These are phyloP conservation scores for Picochlorum sp. DNA, from an alignment of 139 green algal genomes.

Conservation along the genomic window DNA sequence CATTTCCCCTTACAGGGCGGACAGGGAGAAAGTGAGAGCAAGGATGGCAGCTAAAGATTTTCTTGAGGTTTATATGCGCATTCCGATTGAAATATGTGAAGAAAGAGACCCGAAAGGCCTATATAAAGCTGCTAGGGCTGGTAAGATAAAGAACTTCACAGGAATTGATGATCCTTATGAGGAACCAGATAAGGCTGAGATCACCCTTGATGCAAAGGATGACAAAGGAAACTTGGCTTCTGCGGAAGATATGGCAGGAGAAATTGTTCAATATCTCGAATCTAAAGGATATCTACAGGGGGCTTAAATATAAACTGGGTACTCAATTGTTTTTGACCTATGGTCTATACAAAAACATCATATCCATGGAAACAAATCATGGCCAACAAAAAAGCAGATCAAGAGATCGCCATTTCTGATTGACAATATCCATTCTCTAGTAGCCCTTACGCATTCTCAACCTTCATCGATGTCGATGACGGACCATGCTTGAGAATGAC, in stretches of 20 bases:
- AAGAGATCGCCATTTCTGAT: no score
- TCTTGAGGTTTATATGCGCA: conserved; percentile 87
- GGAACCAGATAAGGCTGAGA: conserved; percentile 66
- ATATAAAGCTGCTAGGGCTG: conserved; percentile 86
- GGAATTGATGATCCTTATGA: conserved; percentile 62
- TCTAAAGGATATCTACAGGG: conserved; percentile 26
- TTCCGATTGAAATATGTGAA: conserved; percentile 83
- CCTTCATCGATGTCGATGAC: no score
- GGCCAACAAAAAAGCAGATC: no score
- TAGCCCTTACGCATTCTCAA: no score
- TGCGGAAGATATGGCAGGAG: conserved; percentile 47
- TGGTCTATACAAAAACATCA: no score
- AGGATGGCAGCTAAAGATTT: conserved; percentile 57
- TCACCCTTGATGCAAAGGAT: conserved; percentile 62
- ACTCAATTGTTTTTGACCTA: no score
- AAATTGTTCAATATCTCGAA: conserved; percentile 51
- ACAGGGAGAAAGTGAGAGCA: conserved; percentile 53
- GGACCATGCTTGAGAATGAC: no score
- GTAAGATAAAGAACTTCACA: conserved; percentile 85
- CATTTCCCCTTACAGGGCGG: conserved; percentile 82
- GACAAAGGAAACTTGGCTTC: conserved; percentile 33
- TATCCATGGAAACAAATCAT: no score
- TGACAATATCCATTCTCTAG: no score
- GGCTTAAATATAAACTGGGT: conserved; percentile 7
- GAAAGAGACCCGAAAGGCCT: conserved; percentile 87